Conservation (phyloP, 192 early-diverging fungal genomes). For the Backusella luteola region DNA sequence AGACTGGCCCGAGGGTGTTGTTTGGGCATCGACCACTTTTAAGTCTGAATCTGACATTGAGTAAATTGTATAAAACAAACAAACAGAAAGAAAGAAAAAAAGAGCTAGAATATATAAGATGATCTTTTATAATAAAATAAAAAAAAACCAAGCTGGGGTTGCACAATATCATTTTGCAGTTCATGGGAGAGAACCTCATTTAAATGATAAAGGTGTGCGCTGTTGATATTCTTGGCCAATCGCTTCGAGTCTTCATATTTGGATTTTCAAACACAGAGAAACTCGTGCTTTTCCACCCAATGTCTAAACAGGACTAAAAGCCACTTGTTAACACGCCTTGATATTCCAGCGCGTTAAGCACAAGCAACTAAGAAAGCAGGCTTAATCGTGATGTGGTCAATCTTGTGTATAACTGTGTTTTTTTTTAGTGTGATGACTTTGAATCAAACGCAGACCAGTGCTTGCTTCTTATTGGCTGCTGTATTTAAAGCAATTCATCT, state of each 20-base stretch:
- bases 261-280: not conserved
- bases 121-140: not conserved
- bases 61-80: not conserved
- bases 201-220: constrained; percentile 1
- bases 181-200: constrained; percentile 1
- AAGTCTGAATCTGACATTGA: not conserved
- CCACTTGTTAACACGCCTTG: no score
- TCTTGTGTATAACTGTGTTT: no score
- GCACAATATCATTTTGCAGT: not conserved
- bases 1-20: not conserved
- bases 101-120: not conserved
- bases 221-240: not conserved
- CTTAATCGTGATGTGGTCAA: no score
- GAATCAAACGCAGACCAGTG: no score
- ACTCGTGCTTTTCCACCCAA: not conserved
- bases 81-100: not conserved
- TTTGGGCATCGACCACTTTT: not conserved
- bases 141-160: not conserved
- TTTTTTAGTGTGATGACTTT: no score
- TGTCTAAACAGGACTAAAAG: no score
- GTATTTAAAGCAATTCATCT: no score
- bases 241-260: not conserved
- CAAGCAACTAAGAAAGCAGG: no score
- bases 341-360: no score
- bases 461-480: no score